Conservation (phyloP, 805 yeast species). For the Kodamaea fukazawae region DNA sequence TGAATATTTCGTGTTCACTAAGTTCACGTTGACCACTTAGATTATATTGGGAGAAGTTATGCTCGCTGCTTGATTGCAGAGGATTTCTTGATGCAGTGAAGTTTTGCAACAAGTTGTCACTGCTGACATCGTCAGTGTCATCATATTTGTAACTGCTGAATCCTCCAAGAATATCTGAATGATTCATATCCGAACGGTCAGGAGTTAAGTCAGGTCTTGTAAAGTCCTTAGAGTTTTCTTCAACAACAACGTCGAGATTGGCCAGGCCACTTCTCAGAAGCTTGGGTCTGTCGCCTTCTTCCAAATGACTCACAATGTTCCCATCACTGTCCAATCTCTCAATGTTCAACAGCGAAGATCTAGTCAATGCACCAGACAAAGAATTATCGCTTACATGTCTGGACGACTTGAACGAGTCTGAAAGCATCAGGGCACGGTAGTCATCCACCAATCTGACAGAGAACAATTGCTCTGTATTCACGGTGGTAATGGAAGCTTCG, state of each 20-base stretch:
- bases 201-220: slow-evolving; percentile 5
- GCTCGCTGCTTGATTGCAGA: slow-evolving; percentile 16
- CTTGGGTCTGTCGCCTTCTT: slow-evolving; percentile 20
- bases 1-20: slow-evolving; percentile 20
- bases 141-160: slow-evolving; percentile 8
- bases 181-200: neutral
- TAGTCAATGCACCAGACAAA: slow-evolving; percentile 21
- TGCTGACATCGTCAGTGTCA: slow-evolving; percentile 15
- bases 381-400: slow-evolving; percentile 25
- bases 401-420: slow-evolving; percentile 21
- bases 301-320: slow-evolving; percentile 29
- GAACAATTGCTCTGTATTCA: slow-evolving; percentile 78
- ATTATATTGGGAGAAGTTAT: slow-evolving; percentile 12
- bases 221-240: slow-evolving; percentile 28
- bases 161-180: slow-evolving; percentile 2
- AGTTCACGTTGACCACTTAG: slow-evolving; percentile 8
- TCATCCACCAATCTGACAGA: slow-evolving; percentile 76
- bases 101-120: slow-evolving; percentile 19
- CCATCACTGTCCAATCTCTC: slow-evolving; percentile 47
- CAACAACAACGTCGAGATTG: slow-evolving; percentile 29
- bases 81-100: slow-evolving; percentile 17
- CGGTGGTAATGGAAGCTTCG: slow-evolving; percentile 72
- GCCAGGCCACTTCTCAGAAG: slow-evolving; percentile 24
- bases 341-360: slow-evolving; percentile 42
- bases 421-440: slow-evolving; percentile 28